Percentiles rank a stretch among this genome's conserved stretches.
Evolutionary conservation across 139 green algal species (phyloP).

Genomic region (Mesotaenium endlicherianum): DNA sequence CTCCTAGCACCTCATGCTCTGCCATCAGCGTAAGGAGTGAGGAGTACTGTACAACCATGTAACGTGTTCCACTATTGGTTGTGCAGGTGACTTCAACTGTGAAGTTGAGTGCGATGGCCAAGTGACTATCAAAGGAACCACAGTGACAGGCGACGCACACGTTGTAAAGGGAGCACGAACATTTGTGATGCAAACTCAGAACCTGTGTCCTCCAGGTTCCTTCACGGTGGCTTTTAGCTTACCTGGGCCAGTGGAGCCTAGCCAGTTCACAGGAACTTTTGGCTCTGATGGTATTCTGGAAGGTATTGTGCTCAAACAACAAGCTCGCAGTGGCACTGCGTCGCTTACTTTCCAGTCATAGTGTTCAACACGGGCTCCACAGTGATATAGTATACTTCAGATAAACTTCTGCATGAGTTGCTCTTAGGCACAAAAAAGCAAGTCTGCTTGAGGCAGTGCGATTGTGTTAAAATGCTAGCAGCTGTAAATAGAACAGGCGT

Average conservation of each 20-base stretch:
- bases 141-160: not conserved
- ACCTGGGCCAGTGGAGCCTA: slow-evolving; percentile 5
- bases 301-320: not conserved
- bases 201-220: not conserved
- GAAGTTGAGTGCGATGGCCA: slow-evolving; percentile 4
- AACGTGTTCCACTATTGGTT: too few relatives aligned
- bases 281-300: slow-evolving; percentile 1
- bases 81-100: slow-evolving; percentile 16
- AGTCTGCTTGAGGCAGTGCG: too few relatives aligned
- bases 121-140: not conserved
- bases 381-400: too few relatives aligned
- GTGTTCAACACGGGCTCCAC: too few relatives aligned
- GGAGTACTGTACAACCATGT: too few relatives aligned
- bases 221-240: not conserved
- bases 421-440: too few relatives aligned
- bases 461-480: too few relatives aligned
- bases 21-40: too few relatives aligned
- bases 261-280: slow-evolving; percentile 16
- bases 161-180: not conserved
- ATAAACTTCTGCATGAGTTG: too few relatives aligned
- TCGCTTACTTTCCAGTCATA: not conserved
- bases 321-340: not conserved
- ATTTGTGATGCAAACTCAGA: slow-evolving; percentile 3
- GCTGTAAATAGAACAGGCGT: too few relatives aligned
- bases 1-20: too few relatives aligned